Evolutionary conservation across 192 early-diverging fungal species (phyloP).

Genomic region (Diversispora eburnea): DNA sequence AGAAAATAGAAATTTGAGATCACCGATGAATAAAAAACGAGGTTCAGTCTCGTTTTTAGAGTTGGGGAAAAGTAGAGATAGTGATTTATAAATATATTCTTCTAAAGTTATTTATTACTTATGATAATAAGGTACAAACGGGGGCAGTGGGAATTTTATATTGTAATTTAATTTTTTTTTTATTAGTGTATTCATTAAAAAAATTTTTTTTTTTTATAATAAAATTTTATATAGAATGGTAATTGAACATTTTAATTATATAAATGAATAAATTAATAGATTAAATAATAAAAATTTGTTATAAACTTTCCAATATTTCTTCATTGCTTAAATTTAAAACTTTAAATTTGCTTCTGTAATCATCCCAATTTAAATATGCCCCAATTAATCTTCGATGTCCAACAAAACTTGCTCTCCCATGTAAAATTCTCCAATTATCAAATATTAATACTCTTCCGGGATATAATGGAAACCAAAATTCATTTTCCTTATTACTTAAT

Average conservation of each 20-base stretch:
- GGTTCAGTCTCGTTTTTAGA: not conserved
- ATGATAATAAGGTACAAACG: too few species aligned
- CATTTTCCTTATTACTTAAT: slow-evolving; percentile 50
- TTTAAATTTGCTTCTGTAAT: slow-evolving; percentile 57
- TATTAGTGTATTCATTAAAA: too few species aligned
- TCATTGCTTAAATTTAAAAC: not conserved
- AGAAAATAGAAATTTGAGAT: not conserved
- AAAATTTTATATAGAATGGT: too few species aligned
- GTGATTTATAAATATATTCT: too few species aligned
- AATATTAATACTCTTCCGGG: slow-evolving; percentile 73
- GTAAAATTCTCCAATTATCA: slow-evolving; percentile 81
- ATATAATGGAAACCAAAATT: slow-evolving; percentile 62
- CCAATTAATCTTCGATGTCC: slow-evolving; percentile 70
- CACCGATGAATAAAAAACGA: not conserved
- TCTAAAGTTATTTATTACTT: too few species aligned
- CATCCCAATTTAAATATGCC: slow-evolving; percentile 72
- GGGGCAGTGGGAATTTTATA: too few species aligned
- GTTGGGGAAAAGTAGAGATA: not conserved
- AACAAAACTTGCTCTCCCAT: slow-evolving; percentile 69
- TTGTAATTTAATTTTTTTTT: too few species aligned
- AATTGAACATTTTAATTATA: too few species aligned
- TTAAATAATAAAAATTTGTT: not conserved
- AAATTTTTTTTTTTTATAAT: too few species aligned
- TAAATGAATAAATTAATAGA: too few species aligned
- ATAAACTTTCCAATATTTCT: slow-evolving; percentile 2